Conservation (phyloP, 768 basidiomycete species). For the Amanita fuliginea region DNA sequence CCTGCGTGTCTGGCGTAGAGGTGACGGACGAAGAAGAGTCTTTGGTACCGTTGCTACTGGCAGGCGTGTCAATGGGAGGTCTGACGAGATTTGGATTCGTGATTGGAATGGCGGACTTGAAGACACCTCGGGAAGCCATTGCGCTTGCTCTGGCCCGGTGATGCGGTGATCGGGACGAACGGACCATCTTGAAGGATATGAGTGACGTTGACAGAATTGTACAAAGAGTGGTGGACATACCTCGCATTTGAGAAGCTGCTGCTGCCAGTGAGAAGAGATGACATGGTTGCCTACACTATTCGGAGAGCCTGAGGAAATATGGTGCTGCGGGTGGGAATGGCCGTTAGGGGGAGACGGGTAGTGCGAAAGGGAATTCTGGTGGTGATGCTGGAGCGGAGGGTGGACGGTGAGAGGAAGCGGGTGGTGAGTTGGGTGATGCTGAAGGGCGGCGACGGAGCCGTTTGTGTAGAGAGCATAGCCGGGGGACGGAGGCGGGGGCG, state of each 20-base stretch:
- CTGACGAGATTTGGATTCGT: constrained; percentile 76
- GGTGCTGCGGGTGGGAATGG: constrained; percentile 46
- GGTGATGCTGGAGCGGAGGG: constrained; percentile 51
- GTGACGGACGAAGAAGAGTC: constrained; percentile 19
- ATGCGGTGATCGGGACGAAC: constrained; percentile 80
- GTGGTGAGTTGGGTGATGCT: constrained; percentile 49
- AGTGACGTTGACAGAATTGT: constrained; percentile 24
- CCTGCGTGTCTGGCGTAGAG: constrained; percentile 9
- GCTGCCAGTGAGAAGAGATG: constrained; percentile 83
- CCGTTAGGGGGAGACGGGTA: constrained; percentile 73
- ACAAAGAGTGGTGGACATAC: constrained; percentile 35
- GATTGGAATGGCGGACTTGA: constrained; percentile 85
- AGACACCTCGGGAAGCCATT: constrained; percentile 78
- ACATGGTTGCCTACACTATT: constrained; percentile 44
- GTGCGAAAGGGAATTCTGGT: constrained; percentile 72
- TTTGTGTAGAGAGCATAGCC: constrained; percentile 72
- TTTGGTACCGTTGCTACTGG: constrained; percentile 7
- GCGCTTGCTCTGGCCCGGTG: constrained; percentile 94
- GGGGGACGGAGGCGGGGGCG: constrained; percentile 60
- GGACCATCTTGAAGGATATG: constrained; percentile 47
- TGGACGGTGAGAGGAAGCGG: constrained; percentile 35
- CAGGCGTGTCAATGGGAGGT: constrained; percentile 22
- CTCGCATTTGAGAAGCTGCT: constrained; percentile 88
- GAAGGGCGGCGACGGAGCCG: constrained; percentile 49
- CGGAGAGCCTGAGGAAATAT: constrained; percentile 48